phyloP scores from a whole-genome alignment of 768 basidiomycete genomes.

The Gyrodon lividus region DNA sequence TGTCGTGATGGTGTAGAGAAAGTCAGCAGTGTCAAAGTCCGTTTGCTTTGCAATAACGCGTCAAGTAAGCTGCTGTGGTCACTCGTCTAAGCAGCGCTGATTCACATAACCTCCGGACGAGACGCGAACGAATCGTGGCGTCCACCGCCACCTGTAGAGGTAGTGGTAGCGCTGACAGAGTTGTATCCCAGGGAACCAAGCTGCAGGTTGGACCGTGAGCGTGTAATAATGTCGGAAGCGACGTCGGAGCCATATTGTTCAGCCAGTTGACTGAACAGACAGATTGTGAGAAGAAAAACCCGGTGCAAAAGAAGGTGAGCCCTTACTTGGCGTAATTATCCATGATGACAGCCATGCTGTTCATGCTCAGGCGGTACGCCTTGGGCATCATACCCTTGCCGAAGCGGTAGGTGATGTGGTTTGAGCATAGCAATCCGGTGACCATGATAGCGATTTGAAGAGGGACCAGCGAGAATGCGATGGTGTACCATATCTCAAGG shows the following conservation, averaged over 20 bases:
- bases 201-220: conserved; percentile 55
- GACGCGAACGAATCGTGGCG: not conserved
- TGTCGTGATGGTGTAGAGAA: not conserved
- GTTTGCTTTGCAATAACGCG: not conserved
- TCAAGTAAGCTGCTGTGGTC: not conserved
- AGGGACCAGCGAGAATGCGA: conserved; percentile 65
- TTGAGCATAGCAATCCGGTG: conserved; percentile 66
- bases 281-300: not conserved
- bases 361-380: conserved; percentile 71
- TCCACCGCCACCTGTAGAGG: not conserved
- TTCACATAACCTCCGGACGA: not conserved
- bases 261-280: conserved; percentile 56
- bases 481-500: conserved; percentile 63
- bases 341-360: conserved; percentile 80
- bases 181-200: conserved; percentile 29
- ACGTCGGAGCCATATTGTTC: conserved; percentile 70
- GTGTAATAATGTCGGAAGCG: conserved; percentile 55
- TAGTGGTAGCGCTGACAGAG: not conserved
- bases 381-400: conserved; percentile 89
- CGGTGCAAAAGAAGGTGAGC: not conserved
- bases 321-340: conserved; percentile 77
- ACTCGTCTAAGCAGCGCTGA: not conserved
- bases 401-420: conserved; percentile 84
- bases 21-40: not conserved
- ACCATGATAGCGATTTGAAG: conserved; percentile 64